Evolutionary conservation across 2,329 filamentous ascomycete species (phyloP), one percentile per base, ranked within the genome.

Genomic region (Aureobasidium subglaciale): DNA sequence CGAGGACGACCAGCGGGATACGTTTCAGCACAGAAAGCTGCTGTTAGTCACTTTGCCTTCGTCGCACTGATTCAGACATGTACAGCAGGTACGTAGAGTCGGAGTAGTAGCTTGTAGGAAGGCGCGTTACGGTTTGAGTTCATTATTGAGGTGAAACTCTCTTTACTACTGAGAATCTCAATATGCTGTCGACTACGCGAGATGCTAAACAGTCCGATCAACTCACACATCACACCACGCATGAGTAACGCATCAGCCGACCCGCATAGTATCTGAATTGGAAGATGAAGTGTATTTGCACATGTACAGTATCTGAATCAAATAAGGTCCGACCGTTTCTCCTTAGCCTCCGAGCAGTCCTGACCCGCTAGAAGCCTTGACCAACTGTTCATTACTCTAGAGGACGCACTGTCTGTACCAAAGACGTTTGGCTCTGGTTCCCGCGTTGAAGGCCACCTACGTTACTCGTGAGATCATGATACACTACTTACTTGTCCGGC

Each of bases 401-500:
- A 11, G 11, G 18, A 29, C 27, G 16, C 10, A 38, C 22, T 34
- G 13, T 38, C 24, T 15, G 20, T 43, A 43, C 40, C 40, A 18
- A 24, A n/a, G n/a, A n/a, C n/a, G n/a, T n/a, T n/a, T n/a, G n/a
- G n/a, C n/a, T n/a, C n/a, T n/a, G n/a, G n/a, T n/a, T n/a, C n/a
- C n/a, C n/a, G n/a, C n/a, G n/a, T n/a, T n/a, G n/a, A n/a, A 48
- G 20, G 18, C 20, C 20, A 16, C 32, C 32, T 24, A 6, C 18
- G 6, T 40, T 20, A 22, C 4, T 29, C 24, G 13, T 52, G 18
- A n/a, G 13, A 6, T 27, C 4, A n/a, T 11, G 10, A 5, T 24
- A 32, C 35, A 8, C 35, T 52, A 52, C 35, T 52, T 52, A 35
- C 43, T 48, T 16, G 37, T 25, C 20, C 52, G 42, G 8, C 25